Evolutionary conservation across 768 basidiomycete species (phyloP), one percentile per base, ranked within the genome.

Genomic region (Melanogaster broomeanus): DNA sequence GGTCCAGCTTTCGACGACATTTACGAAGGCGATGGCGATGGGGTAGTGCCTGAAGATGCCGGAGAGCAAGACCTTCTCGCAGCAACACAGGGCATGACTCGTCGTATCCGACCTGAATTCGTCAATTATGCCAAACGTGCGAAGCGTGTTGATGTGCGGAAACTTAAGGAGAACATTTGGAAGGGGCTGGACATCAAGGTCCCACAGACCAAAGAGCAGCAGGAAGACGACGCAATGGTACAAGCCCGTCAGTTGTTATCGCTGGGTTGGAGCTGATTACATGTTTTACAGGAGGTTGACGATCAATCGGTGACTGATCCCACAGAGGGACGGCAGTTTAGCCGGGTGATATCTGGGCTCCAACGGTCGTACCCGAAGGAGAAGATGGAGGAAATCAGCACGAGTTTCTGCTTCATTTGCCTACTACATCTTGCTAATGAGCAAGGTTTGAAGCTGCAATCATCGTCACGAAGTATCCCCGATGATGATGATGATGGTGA

Each of bases 381-480:
- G 38, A 98, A 96, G 75, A 90, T 98, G 88, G 88, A 88, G 35
- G 97, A 99, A 57, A 97, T 98, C 65, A 97, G 94, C 67, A 98
- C 97, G 15, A 96, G 93, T 57, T 98, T 96, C 84, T 98, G 96
- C 68, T 99, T 98, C 76, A 99, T 98, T 67, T 98, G 97, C 64
- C 75, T 98, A 22, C 74, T 99, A 16, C 97, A 98, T 74, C 73
- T 98, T 39, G 96, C 96, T 16, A 98, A 99, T 66, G 97, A 98
- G 72, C 90, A 93, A 62, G 97, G 96, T 2, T 77, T 98, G 43
- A 89, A 88, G 64, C 80, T 99, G 31, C 88, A 85, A 69, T 70
- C 82, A 41, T 61, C 74, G 13, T 59, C 73, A 28, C 56, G 15
- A 30, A 82, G 67, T 68, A 28, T 60, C 62, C 45, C 69, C 56